phyloP scores from a whole-genome alignment of 2,329 filamentous ascomycete species.

The Hypoxylon rubiginosum region DNA sequence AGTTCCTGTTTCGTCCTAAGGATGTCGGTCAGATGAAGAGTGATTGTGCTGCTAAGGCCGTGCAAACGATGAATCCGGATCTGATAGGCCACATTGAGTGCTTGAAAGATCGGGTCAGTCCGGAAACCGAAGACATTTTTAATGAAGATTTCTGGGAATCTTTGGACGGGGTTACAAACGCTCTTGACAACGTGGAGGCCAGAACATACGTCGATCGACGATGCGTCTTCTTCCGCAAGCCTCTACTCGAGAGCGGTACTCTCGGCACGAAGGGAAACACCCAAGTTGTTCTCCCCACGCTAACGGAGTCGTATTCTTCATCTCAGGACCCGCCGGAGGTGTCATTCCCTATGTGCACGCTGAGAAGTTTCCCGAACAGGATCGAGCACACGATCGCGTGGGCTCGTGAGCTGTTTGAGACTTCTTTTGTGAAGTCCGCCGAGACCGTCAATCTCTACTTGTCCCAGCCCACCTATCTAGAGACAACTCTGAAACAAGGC shows the following conservation, averaged over 20 bases:
- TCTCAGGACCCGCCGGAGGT: conserved; percentile 98
- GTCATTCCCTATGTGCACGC: conserved; percentile 98
- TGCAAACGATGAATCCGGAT: conserved; percentile 95
- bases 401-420: conserved; percentile 96
- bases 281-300: conserved; percentile 89
- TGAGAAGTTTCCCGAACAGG: conserved; percentile 96
- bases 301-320: conserved; percentile 97
- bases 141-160: conserved; percentile 91
- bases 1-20: conserved; percentile 93
- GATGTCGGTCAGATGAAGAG: conserved; percentile 98
- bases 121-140: conserved; percentile 94
- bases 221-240: conserved; percentile 98
- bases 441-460: conserved; percentile 96
- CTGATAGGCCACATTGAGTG: conserved; percentile 86
- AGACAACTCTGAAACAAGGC: conserved; percentile 88
- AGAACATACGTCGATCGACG: conserved; percentile 95
- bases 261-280: conserved; percentile 99
- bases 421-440: conserved; percentile 91
- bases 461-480: conserved; percentile 90
- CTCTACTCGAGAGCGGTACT: conserved; percentile 94
- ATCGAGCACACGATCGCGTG: conserved; percentile 99
- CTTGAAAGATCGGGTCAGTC: conserved; percentile 89
- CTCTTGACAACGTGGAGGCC: conserved; percentile 96
- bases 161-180: conserved; percentile 94
- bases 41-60: conserved; percentile 90